Evolutionary conservation across 768 basidiomycete genomes (phyloP), one percentile per base, ranked within the genome.

Genomic region (Lactarius deliciosus): DNA sequence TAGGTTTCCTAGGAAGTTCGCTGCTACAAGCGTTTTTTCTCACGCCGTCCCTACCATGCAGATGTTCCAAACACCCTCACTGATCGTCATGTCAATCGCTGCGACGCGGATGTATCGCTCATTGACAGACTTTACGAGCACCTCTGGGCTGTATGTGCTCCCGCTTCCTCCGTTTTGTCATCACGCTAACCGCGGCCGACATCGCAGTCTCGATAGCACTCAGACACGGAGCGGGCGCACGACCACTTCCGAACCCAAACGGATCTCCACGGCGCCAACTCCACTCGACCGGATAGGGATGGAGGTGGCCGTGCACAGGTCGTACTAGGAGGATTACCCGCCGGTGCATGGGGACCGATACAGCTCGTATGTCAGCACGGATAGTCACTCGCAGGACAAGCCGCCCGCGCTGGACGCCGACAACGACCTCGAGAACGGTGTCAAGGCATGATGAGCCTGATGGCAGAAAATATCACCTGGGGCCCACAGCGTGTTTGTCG

Each of bases 101-200:
- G 68, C 68, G 3, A 69, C 68, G 10, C 61, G 56, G 16, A 59
- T 66, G 40, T 55, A 62, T 50, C 61, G 61, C 61, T 20, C 25
- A 9, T 50, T 62, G 41, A 54, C 47, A 2, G 45, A 54, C 32
- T 62, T 54, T 32, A 22, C 41, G 5, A 16, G 16, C 32, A 6
- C 47, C 43, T 20, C 61, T 13, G 30, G 25, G 10, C 13, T 30
- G 47, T 62, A 53, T 15, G 22, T 32, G 30, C 30, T 32, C 30
- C 7, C 30, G 7, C 30, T 32, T 32, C 6, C 30, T 32, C 30
- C 30, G 30, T 32, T 32, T 7, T 32, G 1, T 32, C 30, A 6
- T 8, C 30, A 32, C 30, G 30, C 30, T 7, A 25, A 25, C 25
- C 25, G 25, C 22, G 22, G 50, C 6, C 22, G 22, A 13, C 10